Evolutionary conservation across 805 yeast genomes (phyloP).

Genomic region (Candida taoyuanica): DNA sequence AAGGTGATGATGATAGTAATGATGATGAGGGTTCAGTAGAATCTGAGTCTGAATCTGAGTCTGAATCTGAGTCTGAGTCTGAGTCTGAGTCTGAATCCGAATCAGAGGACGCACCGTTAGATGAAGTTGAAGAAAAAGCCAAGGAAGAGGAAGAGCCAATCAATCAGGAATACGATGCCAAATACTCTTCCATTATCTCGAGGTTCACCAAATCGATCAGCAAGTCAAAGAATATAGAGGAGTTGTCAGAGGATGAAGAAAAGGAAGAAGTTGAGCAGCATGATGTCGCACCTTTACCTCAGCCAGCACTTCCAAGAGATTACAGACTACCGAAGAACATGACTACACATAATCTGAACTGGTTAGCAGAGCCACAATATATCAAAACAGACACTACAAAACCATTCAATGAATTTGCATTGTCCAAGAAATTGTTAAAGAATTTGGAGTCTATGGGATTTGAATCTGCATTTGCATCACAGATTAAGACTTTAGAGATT

Average conservation of each 20-base stretch:
- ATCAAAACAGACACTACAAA: slow-evolving; percentile 42
- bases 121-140: slow-evolving; percentile 11
- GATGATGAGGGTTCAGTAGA: too few species aligned
- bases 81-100: slow-evolving; percentile 7
- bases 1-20: too few species aligned
- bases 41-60: too few species aligned
- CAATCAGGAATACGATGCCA: slow-evolving; percentile 28
- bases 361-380: slow-evolving; percentile 65
- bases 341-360: slow-evolving; percentile 42
- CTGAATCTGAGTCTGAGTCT: too few species aligned
- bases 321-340: slow-evolving; percentile 32
- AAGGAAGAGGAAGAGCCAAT: slow-evolving; percentile 20
- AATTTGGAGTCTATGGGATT: slow-evolving; percentile 47
- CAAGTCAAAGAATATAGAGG: slow-evolving; percentile 11
- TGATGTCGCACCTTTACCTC: slow-evolving; percentile 75
- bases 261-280: slow-evolving; percentile 30
- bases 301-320: slow-evolving; percentile 65
- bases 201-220: slow-evolving; percentile 46
- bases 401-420: slow-evolving; percentile 44
- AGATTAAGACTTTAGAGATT: slow-evolving; percentile 58
- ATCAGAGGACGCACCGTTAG: slow-evolving; percentile 14
- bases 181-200: slow-evolving; percentile 47
- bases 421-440: slow-evolving; percentile 38
- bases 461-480: slow-evolving; percentile 69
- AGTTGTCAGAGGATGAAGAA: slow-evolving; percentile 24